Conservation (phyloP, 2,329 filamentous ascomycete genomes). For the Paecilomyces niveus region DNA sequence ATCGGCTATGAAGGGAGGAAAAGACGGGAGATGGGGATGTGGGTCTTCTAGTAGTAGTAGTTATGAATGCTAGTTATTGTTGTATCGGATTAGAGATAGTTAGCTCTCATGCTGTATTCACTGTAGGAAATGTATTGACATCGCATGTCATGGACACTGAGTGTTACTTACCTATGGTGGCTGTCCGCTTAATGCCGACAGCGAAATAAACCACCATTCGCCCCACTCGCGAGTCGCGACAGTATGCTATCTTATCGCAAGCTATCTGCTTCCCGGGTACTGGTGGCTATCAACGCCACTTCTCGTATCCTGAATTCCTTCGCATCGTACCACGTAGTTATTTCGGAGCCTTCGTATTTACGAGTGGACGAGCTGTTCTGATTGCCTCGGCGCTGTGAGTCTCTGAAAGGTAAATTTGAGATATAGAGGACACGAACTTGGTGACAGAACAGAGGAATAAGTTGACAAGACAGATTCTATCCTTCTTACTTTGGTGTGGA, state of each 20-base stretch:
- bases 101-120: too few species aligned
- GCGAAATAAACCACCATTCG: too few species aligned
- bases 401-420: background rate
- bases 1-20: background rate
- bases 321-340: background rate
- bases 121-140: too few species aligned
- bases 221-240: background rate
- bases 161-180: too few species aligned
- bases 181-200: too few species aligned
- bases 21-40: background rate
- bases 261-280: background rate
- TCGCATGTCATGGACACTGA: too few species aligned
- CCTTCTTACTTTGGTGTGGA: too few species aligned
- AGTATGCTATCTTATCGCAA: background rate
- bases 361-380: background rate
- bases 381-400: background rate
- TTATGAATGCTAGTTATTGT: background rate
- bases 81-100: too few species aligned
- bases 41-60: too few species aligned
- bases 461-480: too few species aligned
- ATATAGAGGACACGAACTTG: background rate
- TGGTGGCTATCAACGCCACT: background rate
- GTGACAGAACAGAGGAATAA: too few species aligned
- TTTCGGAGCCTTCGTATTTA: background rate
- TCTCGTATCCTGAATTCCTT: background rate